Conservation (phyloP, 1,284 basidiomycete species). For the Heterobasidion annosum region DNA sequence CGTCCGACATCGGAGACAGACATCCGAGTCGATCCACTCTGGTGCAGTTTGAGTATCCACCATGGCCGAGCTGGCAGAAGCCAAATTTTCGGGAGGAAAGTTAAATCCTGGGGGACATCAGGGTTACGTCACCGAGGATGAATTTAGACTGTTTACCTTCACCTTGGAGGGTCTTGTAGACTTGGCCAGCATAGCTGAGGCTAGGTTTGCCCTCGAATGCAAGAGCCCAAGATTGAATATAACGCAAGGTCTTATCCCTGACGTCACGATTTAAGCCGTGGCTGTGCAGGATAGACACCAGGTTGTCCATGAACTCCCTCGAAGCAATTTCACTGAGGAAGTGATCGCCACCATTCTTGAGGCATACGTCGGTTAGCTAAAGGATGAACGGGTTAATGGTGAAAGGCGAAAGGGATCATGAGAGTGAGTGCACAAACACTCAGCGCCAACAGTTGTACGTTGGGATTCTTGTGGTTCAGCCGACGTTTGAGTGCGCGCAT, state of each 20-base stretch:
- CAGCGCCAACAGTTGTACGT: constrained; percentile 85
- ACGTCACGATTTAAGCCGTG: constrained; percentile 76
- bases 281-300: constrained; percentile 75
- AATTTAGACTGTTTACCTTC: constrained; percentile 46
- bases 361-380: constrained; percentile 85
- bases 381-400: neutral
- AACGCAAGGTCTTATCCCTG: constrained; percentile 69
- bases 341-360: constrained; percentile 97
- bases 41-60: constrained; percentile 85
- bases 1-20: constrained; percentile 90
- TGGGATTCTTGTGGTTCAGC: constrained; percentile 91
- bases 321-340: constrained; percentile 83
- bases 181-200: constrained; percentile 71
- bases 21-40: constrained; percentile 94
- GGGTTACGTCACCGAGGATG: neutral
- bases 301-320: constrained; percentile 89
- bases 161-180: constrained; percentile 69
- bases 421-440: constrained; percentile 37
- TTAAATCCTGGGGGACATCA: constrained; percentile 47
- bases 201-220: constrained; percentile 78
- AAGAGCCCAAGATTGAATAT: constrained; percentile 90
- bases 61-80: constrained; percentile 68
- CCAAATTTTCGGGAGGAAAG: constrained; percentile 76
- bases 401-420: constrained; percentile 3
- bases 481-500: constrained; percentile 86